Evolutionary conservation across 140 eudicot species (phyloP), one percentile per base, ranked within the genome.

Genomic region (Bidens hawaiensis): DNA sequence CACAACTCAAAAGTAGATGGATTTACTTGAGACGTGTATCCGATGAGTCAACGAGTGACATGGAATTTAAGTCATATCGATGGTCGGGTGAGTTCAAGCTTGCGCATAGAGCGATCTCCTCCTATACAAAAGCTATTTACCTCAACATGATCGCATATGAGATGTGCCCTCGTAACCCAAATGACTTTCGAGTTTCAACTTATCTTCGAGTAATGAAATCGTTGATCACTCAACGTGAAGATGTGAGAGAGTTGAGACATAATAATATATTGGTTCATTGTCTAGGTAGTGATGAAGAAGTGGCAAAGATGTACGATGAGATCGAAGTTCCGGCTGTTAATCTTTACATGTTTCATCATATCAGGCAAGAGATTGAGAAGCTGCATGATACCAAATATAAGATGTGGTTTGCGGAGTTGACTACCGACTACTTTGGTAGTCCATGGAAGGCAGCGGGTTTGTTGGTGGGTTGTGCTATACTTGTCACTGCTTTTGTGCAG

Each of bases 391-490:
- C 33, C 65, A 41, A 25, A 38, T 38, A 38, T 38, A 38, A 38
- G 16, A 38, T 15, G 2, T 38, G 45, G 45, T 14, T 1, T 0
- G 45, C 45, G 11, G 45, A 38, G 45, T 15, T 71, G 30, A 24
- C 57, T 10, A 41, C 63, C 38, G 50, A 31, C 4, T 23, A 73
- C 25, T 64, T 78, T 26, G 51, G 54, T 27, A 73, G 57, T 24
- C 83, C 82, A 9, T 77, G 82, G 78, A 66, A 68, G 28, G n/a
- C 54, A 1, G 27, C 67, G 17, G 83, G 72, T 27, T n/a, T 63
- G 8, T 33, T 78, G 22, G 69, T 65, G 26, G 69, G 73, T 8
- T 1, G 40, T 28, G 21, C 63, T 28, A 69, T 73, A 54, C 28
- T 78, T 12, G 5, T 55, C 53, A 49, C 54, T 6, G 41, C 45